Base-by-base conservation (phyloP, 2,329 filamentous ascomycete species). In the Phaeomoniella chlamydospora region DNA sequence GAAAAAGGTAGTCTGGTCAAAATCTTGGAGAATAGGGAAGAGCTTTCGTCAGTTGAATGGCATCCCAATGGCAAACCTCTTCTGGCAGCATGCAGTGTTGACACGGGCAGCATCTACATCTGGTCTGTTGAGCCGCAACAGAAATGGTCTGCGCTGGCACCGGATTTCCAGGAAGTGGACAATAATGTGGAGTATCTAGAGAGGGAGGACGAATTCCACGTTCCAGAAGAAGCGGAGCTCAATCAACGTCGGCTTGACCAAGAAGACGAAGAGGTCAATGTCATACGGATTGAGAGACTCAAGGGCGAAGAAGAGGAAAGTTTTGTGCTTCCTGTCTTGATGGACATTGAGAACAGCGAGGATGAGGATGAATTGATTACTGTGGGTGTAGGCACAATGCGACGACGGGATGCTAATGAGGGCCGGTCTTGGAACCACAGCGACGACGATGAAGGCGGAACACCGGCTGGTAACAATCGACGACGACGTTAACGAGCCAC, bases 101-200 rank as follows among this genome's bases (percentile, higher is more conserved):
- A 98, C 58, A 88, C 83, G 0, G 90, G 90, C 4, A 76, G 83
- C 37, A 84, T 98, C 52, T 94, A 93, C 61, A 81, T 94, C 19
- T 98, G 90, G 90, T 88, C 85, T 4, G 90, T 94, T 37, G 77
- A 88, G 29, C 90, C 84, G 37, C 88, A 90, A 6, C 92, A 98
- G 53, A 82, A 90, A 49, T 98, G 90, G 92, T 94, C 87, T 12
- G 88, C 90, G 2, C 70, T 98, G 18, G 92, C 92, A 4, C 90
- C 90, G 0, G 92, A 98, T 58, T 98, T 98, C 57, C 82, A 79
- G 29, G 90, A 98, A 57, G 86, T 98, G 11, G 90, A 98, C 58
- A 90, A 98, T 59, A 98, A 98, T 48, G 86, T 94, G 15, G 85
- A 96, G 55, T 98, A 98, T 53, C 74, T 92, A 30, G 90, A 98